Conservation (phyloP, 768 basidiomycete genomes). For the Tulasnella sp. region DNA sequence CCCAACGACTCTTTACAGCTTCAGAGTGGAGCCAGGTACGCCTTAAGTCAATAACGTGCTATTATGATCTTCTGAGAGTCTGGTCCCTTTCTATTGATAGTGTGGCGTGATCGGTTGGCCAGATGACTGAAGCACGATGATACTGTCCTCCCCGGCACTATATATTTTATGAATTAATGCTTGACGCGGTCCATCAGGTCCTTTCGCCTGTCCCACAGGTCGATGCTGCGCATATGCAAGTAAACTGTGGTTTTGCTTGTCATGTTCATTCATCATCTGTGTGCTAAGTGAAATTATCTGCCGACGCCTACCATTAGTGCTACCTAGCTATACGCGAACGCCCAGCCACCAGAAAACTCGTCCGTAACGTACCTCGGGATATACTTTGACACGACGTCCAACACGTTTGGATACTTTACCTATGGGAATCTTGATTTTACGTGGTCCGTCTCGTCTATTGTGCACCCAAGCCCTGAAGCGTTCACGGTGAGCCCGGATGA, state of each 20-base stretch:
- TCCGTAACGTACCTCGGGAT: neutral
- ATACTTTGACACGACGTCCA: neutral
- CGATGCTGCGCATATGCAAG: constrained; percentile 32
- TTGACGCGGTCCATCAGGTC: constrained; percentile 41
- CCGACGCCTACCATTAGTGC: constrained; percentile 24
- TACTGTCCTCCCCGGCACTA: too few relatives aligned
- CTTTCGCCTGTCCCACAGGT: constrained; percentile 40
- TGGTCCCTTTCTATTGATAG: constrained; percentile 23
- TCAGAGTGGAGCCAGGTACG: too few relatives aligned
- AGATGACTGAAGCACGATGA: neutral
- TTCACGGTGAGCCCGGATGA: too few relatives aligned
- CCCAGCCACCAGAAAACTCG: too few relatives aligned
- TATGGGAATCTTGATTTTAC: too few relatives aligned
- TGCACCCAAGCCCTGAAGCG: too few relatives aligned
- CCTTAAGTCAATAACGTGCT: neutral
- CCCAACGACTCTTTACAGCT: too few relatives aligned
- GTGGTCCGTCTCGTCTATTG: too few relatives aligned
- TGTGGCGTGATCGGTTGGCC: constrained; percentile 29
- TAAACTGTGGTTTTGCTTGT: neutral
- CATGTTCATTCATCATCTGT: neutral
- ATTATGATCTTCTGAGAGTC: neutral
- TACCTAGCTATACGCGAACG: too few relatives aligned
- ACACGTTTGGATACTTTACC: too few relatives aligned
- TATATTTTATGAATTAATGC: too few relatives aligned
- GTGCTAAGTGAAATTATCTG: neutral